A percentile compares a stretch with the other conserved stretches of the same genome.
phyloP scores from a whole-genome alignment of 805 yeast genomes.

The Cyberlindnera americana region DNA sequence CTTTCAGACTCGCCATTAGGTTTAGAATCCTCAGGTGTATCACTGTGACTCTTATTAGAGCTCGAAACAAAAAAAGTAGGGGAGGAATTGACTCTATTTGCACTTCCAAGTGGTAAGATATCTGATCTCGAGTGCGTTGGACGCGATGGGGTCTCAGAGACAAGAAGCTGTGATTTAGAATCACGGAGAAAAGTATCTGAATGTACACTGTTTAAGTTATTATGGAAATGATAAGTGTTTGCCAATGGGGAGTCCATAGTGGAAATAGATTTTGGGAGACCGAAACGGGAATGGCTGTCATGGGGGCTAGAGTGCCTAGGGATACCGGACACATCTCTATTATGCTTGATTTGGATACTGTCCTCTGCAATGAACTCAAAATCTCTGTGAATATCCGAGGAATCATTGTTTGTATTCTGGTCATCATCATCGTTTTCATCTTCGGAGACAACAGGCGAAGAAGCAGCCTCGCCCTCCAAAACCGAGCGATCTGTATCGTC shows the following conservation, averaged over 20 bases:
- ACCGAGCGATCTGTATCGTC: neutral
- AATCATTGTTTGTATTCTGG: slow-evolving; percentile 6
- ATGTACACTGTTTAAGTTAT: neutral
- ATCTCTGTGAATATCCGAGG: slow-evolving; percentile 2
- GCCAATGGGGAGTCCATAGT: slow-evolving; percentile 2
- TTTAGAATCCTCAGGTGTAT: neutral
- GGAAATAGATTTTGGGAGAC: slow-evolving; percentile 4
- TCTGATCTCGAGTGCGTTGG: neutral
- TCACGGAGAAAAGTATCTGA: neutral
- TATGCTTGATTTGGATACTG: slow-evolving; percentile 18
- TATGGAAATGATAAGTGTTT: neutral
- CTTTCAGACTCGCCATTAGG: neutral
- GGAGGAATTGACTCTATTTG: slow-evolving; percentile 1
- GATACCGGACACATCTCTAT: slow-evolving; percentile 2
- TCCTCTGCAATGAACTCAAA: slow-evolving; percentile 21
- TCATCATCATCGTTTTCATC: slow-evolving; percentile 17
- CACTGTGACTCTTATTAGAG: neutral
- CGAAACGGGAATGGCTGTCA: slow-evolving; percentile 4
- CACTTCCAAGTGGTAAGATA: neutral
- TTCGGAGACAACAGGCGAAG: slow-evolving; percentile 25
- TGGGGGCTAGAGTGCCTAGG: slow-evolving; percentile 4
- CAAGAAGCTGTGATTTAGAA: slow-evolving; percentile 7
- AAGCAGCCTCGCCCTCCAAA: slow-evolving; percentile 2
- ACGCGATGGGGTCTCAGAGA: slow-evolving; percentile 11
- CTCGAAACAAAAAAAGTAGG: neutral